These are phyloP conservation scores for Agapanthus africanus DNA, from an alignment of 106 monocot species.

Conservation along the genomic window DNA sequence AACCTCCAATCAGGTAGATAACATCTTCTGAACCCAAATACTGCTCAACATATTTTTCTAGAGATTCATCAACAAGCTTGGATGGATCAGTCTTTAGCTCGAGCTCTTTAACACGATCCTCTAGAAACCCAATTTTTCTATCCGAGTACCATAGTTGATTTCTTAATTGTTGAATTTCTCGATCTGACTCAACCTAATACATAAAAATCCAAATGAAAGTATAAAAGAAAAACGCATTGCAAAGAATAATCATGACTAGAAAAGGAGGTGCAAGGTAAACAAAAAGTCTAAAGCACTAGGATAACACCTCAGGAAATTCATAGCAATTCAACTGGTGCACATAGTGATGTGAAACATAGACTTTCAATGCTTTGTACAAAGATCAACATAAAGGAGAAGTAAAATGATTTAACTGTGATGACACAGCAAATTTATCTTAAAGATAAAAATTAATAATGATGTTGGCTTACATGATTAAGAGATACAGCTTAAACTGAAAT, in stretches of 20 bases:
- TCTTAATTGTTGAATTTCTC: constrained; percentile 31
- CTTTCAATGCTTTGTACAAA: background rate
- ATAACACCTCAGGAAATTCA: background rate
- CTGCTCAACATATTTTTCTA: constrained; percentile 21
- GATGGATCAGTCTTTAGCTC: constrained; percentile 22
- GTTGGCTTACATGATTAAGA: too few species aligned
- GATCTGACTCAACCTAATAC: constrained; percentile 20
- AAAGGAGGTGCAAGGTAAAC: background rate
- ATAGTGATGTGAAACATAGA: background rate
- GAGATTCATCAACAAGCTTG: constrained; percentile 14
- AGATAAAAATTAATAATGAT: background rate
- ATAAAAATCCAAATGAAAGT: too few species aligned
- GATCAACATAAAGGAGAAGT: background rate
- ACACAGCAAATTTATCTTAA: background rate
- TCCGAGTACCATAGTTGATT: constrained; percentile 10
- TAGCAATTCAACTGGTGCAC: background rate
- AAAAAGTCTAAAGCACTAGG: too few species aligned
- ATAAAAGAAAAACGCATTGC: too few species aligned
- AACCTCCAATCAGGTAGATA: constrained; percentile 69
- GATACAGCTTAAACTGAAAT: too few species aligned
- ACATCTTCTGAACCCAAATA: constrained; percentile 33
- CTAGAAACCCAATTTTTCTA: constrained; percentile 6
- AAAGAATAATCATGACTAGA: background rate
- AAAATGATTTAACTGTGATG: background rate
- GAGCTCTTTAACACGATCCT: constrained; percentile 18